These are phyloP conservation scores for Aurantiochytrium sp. DNA, from an alignment of 108 stramenopile genomes.

Conservation along the genomic window DNA sequence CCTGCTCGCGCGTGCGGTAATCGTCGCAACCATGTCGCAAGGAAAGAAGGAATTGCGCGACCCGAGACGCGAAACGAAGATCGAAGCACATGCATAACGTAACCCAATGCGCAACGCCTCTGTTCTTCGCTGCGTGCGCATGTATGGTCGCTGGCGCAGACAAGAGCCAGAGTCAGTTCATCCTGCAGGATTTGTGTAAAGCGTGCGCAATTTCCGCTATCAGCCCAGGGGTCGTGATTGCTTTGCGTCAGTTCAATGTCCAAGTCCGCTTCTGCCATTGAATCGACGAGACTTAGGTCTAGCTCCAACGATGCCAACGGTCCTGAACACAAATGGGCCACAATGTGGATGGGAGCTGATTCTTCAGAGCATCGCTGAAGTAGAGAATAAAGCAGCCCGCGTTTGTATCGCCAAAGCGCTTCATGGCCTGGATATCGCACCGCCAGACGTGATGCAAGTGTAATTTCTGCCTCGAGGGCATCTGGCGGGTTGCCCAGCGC, in stretches of 20 bases:
- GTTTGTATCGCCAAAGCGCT: not conserved
- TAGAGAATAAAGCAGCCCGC: not conserved
- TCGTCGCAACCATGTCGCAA: not conserved
- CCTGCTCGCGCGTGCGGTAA: not conserved
- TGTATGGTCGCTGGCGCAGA: not conserved
- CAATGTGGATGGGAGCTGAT: not conserved
- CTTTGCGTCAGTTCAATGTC: not conserved
- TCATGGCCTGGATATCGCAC: not conserved
- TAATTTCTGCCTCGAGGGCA: not conserved
- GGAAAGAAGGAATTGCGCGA: not conserved
- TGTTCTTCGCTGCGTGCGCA: not conserved
- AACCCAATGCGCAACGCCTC: not conserved
- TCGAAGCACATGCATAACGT: not conserved
- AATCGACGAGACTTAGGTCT: no score
- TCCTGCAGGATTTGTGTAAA: not conserved
- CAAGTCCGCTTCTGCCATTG: no score
- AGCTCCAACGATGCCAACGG: no score
- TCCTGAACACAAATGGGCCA: no score
- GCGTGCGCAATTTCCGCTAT: not conserved
- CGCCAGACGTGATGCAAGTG: not conserved
- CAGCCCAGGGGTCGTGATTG: not conserved
- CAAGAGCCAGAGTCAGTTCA: not conserved
- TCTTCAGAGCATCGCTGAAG: not conserved
- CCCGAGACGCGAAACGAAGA: not conserved
- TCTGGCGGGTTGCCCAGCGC: not conserved